Percentiles rank a stretch among this genome's conserved stretches.
Evolutionary conservation across 176 grass and related monocot species (phyloP).

Genomic region (Musa acuminata): DNA sequence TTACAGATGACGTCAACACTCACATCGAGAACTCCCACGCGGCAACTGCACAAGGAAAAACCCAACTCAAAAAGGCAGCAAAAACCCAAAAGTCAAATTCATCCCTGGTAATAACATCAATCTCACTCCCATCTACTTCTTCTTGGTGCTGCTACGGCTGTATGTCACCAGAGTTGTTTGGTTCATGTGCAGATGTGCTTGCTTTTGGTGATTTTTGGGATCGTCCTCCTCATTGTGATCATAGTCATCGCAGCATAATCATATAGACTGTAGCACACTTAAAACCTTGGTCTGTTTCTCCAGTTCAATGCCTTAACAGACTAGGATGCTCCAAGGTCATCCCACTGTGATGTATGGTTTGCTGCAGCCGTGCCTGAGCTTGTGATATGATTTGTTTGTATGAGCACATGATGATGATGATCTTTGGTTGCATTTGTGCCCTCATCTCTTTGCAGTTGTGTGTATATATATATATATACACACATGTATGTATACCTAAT

Average conservation of each 20-base stretch:
- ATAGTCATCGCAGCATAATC: constrained; percentile 39
- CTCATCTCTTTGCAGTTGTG: not conserved
- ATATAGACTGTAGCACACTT: not conserved
- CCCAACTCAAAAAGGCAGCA: constrained; percentile 49
- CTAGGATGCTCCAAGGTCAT: not conserved
- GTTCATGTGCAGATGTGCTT: constrained; percentile 45
- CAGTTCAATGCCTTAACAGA: not conserved
- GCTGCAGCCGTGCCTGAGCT: not conserved
- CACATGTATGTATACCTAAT: too few species aligned
- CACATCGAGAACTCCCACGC: constrained; percentile 68
- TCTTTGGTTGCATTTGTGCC: not conserved
- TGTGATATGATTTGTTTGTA: not conserved
- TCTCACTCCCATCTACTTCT: not conserved
- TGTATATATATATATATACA: too few species aligned
- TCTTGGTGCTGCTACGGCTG: not conserved
- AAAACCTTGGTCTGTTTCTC: not conserved
- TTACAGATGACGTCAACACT: constrained; percentile 66
- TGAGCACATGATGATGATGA: not conserved
- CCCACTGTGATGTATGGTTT: not conserved
- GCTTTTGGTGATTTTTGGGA: constrained; percentile 55
- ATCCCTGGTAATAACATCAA: constrained; percentile 40
- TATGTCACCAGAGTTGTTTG: not conserved
- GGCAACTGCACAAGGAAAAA: constrained; percentile 51
- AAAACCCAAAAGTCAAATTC: constrained; percentile 94
- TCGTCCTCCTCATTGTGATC: constrained; percentile 50